Evolutionary conservation across 2,329 filamentous ascomycete genomes (phyloP).

Genomic region (Talaromyces rugulosus): DNA sequence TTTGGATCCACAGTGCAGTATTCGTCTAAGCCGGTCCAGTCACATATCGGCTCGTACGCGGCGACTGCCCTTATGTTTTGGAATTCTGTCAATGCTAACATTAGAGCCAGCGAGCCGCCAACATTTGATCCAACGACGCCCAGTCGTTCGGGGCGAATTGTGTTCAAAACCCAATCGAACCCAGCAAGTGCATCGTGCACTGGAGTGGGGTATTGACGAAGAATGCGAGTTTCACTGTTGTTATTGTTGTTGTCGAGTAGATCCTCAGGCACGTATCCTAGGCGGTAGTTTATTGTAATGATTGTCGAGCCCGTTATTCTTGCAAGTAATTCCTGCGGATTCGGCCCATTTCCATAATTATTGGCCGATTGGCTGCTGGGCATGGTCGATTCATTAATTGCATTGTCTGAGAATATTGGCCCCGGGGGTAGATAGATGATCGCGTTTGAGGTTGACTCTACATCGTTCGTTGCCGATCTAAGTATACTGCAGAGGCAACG

Average conservation of each 20-base stretch:
- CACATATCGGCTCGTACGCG: conserved; percentile 32
- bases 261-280: conserved; percentile 19
- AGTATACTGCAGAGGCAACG: background rate
- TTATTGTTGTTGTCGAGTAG: background rate
- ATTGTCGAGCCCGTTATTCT: conserved; percentile 29
- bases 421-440: conserved; percentile 13
- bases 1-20: conserved; percentile 24
- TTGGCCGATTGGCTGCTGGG: background rate
- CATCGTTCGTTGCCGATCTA: background rate
- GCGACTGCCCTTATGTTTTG: conserved; percentile 29
- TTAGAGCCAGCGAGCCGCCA: conserved; percentile 39
- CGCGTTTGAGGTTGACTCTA: conserved; percentile 4
- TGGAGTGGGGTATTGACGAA: conserved; percentile 32
- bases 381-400: background rate
- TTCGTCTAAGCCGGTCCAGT: conserved; percentile 40
- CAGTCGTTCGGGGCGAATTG: conserved; percentile 27
- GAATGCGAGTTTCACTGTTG: background rate
- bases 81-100: conserved; percentile 40
- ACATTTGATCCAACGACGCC: conserved; percentile 32
- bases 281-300: conserved; percentile 40
- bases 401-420: conserved; percentile 3
- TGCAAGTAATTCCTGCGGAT: conserved; percentile 26
- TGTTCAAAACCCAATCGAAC: conserved; percentile 34
- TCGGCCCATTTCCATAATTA: background rate
- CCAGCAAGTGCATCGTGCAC: conserved; percentile 36